Base-by-base conservation (phyloP, 2,329 filamentous ascomycete genomes). In the Cladosporium sp. region DNA sequence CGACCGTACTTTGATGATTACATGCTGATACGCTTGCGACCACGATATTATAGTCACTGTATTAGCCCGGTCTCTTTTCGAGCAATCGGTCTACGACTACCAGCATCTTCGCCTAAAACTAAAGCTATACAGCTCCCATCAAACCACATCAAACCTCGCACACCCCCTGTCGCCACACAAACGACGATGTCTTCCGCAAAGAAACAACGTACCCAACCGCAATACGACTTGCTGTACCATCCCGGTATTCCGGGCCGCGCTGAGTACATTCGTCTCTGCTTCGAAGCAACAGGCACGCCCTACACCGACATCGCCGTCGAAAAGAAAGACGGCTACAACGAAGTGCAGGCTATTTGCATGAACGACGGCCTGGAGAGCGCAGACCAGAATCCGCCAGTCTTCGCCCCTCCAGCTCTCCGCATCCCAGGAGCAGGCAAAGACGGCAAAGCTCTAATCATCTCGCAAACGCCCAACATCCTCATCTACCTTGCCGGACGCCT, bases 401-500 rank as follows among this genome's bases (percentile, higher is more conserved):
- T 89, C 45, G 86, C 88, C 0, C 85, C 87, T 1, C 89, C 89
- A 0, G 79, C 85, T 3, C 81, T 93, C 19, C 74, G 77, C 34
- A 67, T 82, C 35, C 69, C 73, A 3, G 75, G 75, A 25, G 80
- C 77, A 24, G 74, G 73, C 40, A 72, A 71, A 60, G 78, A 86
- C 61, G 85, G 83, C 59, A 68, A 66, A 10, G 73, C 80, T 39
- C 72, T 91, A 6, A 42, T 84, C 40, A 79, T 93, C 64, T 80
- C 75, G 68, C 89, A 93, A 74, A 88, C 86, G 1, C 78, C 88
- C 36, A 89, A 86, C 68, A 91, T 93, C 64, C 77, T 92, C 15
- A 71, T 84, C 7, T 93, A 91, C 70, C 76, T 93, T 0, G 87
- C 81, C 0, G 79, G 80, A 0, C 79, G 75, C 55, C 74, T 89